A percentile compares a stretch with the other conserved stretches of the same genome.
Conservation (phyloP, 73 alveolate species). For the Paramecium primaurelia region DNA sequence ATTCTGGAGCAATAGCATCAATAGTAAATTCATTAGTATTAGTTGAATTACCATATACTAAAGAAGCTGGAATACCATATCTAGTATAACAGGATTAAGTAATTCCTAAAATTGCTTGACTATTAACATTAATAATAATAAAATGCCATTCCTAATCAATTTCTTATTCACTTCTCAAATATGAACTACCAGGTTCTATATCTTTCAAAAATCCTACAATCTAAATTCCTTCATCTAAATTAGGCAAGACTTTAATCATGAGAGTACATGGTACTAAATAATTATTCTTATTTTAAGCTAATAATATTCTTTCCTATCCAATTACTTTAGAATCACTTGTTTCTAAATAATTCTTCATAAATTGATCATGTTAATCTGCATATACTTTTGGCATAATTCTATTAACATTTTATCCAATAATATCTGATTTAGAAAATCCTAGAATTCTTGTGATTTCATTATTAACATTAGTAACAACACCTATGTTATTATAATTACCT, state of each 20-base stretch:
- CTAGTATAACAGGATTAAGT: slow-evolving; percentile 55
- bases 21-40: slow-evolving; percentile 57
- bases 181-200: slow-evolving; percentile 25
- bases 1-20: slow-evolving; percentile 52
- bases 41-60: slow-evolving; percentile 57
- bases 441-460: slow-evolving; percentile 57
- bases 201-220: slow-evolving; percentile 64
- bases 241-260: slow-evolving; percentile 63
- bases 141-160: slow-evolving; percentile 33
- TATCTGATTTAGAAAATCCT: slow-evolving; percentile 58
- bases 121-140: neutral
- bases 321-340: slow-evolving; percentile 60
- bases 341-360: slow-evolving; percentile 59
- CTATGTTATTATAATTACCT: slow-evolving; percentile 57
- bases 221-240: slow-evolving; percentile 62
- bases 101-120: slow-evolving; percentile 41
- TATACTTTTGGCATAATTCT: slow-evolving; percentile 61
- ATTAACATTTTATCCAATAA: slow-evolving; percentile 58
- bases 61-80: slow-evolving; percentile 58
- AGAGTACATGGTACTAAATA: slow-evolving; percentile 60
- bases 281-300: slow-evolving; percentile 46
- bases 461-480: slow-evolving; percentile 52
- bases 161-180: slow-evolving; percentile 27
- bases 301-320: slow-evolving; percentile 49
- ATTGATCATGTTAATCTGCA: slow-evolving; percentile 58